A percentile compares a stretch with the other conserved stretches of the same genome.
Conservation (phyloP, 371 early-diverging fungal genomes). For the Rhizopus arrhizus region DNA sequence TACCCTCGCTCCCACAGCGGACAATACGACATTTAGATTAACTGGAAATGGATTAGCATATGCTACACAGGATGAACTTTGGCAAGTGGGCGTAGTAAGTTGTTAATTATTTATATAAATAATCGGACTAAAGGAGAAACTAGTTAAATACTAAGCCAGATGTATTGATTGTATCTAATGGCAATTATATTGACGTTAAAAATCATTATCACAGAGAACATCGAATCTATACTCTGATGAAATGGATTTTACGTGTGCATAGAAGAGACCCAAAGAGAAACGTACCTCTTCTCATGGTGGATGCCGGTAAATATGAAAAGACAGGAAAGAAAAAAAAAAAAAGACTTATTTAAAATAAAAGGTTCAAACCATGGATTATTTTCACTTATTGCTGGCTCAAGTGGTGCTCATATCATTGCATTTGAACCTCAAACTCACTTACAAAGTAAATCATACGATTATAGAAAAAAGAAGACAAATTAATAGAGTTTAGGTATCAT, state of each 20-base stretch:
- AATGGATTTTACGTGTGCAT: conserved; percentile 53
- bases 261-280: conserved; percentile 41
- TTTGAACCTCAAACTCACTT: conserved; percentile 55
- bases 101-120: not conserved
- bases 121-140: not conserved
- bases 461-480: conserved; percentile 4
- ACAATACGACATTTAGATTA: conserved; percentile 32
- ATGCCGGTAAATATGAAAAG: conserved; percentile 35
- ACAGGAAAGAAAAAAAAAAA: not conserved
- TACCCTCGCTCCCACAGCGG: conserved; percentile 41
- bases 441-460: conserved; percentile 22
- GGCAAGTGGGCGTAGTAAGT: conserved; percentile 44
- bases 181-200: conserved; percentile 31
- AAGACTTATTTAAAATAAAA: conserved; percentile 8
- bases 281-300: conserved; percentile 46
- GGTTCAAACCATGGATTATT: conserved; percentile 55
- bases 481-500: conserved; percentile 39
- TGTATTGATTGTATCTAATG: conserved; percentile 45
- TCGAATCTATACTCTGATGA: conserved; percentile 50
- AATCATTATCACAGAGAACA: conserved; percentile 49
- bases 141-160: conserved; percentile 52
- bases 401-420: conserved; percentile 50
- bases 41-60: conserved; percentile 22
- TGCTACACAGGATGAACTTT: conserved; percentile 27
- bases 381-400: conserved; percentile 50